phyloP scores from a whole-genome alignment of 2,329 filamentous ascomycete genomes.

The Fusarium pininemorale region DNA sequence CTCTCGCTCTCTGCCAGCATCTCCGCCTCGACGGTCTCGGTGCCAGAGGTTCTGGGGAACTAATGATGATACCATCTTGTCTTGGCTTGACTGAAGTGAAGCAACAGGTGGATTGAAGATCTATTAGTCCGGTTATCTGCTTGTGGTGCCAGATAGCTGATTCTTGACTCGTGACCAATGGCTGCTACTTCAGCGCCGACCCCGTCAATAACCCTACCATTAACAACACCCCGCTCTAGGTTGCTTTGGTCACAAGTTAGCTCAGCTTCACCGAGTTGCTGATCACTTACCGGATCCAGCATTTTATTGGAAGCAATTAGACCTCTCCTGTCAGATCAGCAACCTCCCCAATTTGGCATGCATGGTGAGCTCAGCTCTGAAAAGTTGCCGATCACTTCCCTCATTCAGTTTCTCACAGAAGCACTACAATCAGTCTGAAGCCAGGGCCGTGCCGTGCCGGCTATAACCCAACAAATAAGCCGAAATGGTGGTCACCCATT shows the following conservation, averaged over 20 bases:
- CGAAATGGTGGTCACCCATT: background rate
- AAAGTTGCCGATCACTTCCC: background rate
- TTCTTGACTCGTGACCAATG: background rate
- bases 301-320: background rate
- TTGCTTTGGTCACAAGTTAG: background rate
- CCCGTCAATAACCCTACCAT: rapidly evolving
- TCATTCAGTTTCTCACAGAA: no score
- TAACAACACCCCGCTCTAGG: background rate
- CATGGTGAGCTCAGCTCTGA: background rate
- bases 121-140: background rate
- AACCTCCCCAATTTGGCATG: background rate
- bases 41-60: background rate
- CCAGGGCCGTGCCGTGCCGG: background rate
- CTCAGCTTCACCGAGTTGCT: background rate
- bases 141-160: background rate
- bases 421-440: background rate
- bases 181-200: background rate
- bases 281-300: background rate
- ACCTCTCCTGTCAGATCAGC: background rate
- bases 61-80: background rate
- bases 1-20: background rate
- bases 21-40: background rate
- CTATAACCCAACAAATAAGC: background rate
- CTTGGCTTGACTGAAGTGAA: background rate
- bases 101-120: rapidly evolving